Evolutionary conservation across 2,329 filamentous ascomycete genomes (phyloP), one percentile per base, ranked within the genome.

Genomic region (Pyricularia pennisetigena): DNA sequence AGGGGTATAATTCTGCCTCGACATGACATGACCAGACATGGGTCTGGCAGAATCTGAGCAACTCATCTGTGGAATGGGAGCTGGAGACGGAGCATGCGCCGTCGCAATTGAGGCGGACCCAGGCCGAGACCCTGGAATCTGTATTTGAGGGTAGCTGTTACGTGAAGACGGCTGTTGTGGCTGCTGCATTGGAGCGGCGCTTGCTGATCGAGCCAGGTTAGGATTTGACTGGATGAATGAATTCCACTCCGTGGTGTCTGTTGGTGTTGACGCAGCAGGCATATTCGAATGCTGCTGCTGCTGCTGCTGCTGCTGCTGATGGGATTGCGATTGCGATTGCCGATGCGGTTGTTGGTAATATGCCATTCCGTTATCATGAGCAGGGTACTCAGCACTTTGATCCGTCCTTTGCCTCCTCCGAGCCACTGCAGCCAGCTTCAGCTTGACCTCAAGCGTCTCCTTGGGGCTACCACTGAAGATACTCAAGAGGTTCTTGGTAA

Each of bases 361-460:
- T 73, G 12, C 2, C 57, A 16, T 28, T 10, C 23, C 57, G 10
- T 14, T 26, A n/a, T 61, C 57, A 24, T 61, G 57, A 61, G 20
- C 4, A 7, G 57, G 57, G 14, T 61, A 24, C 23, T 61, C 71
- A 20, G 72, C 70, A 3, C 74, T 61, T n/a, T 24, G 57, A 10
- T 61, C 57, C 14, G 57, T 24, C 57, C 57, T 74, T 24, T 76
- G 78, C 26, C 77, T 76, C 63, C 81, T 84, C 67, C 86, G 91
- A 23, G 89, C 85, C 49, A 97, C 89, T 20, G 90, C 90, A 1
- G 93, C 90, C 68, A 99, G 83, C 75, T 92, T 93, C 70, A 99
- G 83, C 77, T 91, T 97, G 72, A 99, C 94, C 79, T 99, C 95
- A 69, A 99, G 81, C 0, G 92, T 98, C 78, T 98, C 94, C 72